A percentile compares a stretch with the other conserved stretches of the same genome.
Conservation (phyloP, 106 monocot species). For the Dioscorea dumetorum region DNA sequence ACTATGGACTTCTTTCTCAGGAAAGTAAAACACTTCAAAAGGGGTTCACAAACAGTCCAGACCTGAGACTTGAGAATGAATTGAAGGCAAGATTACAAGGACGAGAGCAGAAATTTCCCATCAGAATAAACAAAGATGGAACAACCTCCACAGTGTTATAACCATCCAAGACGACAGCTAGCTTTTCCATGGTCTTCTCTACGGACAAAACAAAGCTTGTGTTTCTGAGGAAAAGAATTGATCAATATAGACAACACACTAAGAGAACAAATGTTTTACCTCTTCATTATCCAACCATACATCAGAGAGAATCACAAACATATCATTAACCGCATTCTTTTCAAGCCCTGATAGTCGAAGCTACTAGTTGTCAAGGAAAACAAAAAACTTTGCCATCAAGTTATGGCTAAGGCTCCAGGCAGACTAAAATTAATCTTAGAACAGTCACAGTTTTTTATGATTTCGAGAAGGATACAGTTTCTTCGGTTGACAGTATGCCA, state of each 20-base stretch:
- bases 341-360: constrained; percentile 60
- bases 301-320: constrained; percentile 98
- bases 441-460: too few species aligned
- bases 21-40: too few species aligned
- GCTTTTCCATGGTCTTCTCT: constrained; percentile 87
- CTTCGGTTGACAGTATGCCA: constrained; percentile 71
- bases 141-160: constrained; percentile 89
- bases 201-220: constrained; percentile 23
- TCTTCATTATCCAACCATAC: constrained; percentile 91
- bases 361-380: constrained; percentile 30
- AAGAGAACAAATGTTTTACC: constrained; percentile 34
- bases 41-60: neutral
- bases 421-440: neutral
- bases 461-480: constrained; percentile 47
- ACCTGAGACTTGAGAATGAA: constrained; percentile 84
- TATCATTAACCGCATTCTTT: constrained; percentile 93
- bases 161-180: constrained; percentile 76
- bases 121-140: constrained; percentile 92
- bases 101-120: constrained; percentile 93
- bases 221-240: constrained; percentile 10
- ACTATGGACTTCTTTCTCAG: too few species aligned
- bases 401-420: neutral
- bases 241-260: neutral
- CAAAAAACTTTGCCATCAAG: neutral
- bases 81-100: constrained; percentile 92